Evolutionary conservation across 441 rosid genomes (phyloP), one percentile per base, ranked within the genome.

Genomic region (Geranium incanum): DNA sequence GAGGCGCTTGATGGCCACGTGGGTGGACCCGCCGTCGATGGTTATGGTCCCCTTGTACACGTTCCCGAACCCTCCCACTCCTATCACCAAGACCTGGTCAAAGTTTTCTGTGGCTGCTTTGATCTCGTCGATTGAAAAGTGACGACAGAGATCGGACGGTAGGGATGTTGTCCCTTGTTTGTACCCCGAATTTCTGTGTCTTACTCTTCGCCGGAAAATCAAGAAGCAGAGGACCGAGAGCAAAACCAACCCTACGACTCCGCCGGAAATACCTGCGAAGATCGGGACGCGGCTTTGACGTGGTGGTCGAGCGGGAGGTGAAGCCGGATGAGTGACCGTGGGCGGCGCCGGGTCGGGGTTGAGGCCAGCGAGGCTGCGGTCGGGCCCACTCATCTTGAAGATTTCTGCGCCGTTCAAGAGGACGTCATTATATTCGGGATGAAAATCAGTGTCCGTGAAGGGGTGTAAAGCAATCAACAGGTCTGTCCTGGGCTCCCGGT

Each of bases 61-160:
- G 78, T 94, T 94, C 8, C 99, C 99, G 36, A 94, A 94, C 70
- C 99, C 99, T 65, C 99, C 97, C 60, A 89, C 97, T 52, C 99
- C 99, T 33, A 94, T 97, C 48, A 92, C 92, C 97, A 45, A 45
- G 13, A 0, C n/a, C 9, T 45, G 13, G 65, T 94, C 95, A 13
- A 94, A 94, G 84, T 94, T 88, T 0, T 89, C 86, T 28, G 98
- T 94, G 66, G 98, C 98, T n/a, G 93, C 73, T 81, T 87, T 90
- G 81, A 94, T 94, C 87, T 94, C 99, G 15, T 97, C 94, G 71
- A 94, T 87, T 0, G 97, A 90, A 80, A 94, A 92, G 77, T 94
- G 97, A 38, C 97, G 97, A 78, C 97, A 94, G 4, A 92, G 97
- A 78, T 92, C 92, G 9, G 97, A 81, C 8, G 97, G 99, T 33